phyloP scores from a whole-genome alignment of 208 protist species.

The Leishmania amazonensis region DNA sequence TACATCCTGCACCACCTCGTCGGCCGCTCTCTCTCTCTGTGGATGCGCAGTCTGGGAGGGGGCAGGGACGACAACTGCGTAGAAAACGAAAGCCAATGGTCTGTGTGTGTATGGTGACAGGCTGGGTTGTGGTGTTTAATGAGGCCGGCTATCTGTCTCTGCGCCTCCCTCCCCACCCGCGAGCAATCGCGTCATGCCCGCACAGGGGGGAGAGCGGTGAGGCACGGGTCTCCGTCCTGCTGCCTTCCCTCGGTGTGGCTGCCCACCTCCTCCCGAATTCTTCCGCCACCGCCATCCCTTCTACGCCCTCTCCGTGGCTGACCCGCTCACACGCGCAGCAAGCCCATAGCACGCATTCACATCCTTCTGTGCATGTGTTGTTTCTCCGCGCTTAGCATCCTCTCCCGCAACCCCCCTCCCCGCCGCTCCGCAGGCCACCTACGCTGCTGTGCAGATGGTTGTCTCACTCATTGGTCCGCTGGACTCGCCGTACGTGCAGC shows the following conservation, averaged over 20 bases:
- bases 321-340: not conserved
- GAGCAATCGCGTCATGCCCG: not conserved
- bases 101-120: not conserved
- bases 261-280: not conserved
- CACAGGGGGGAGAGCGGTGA: not conserved
- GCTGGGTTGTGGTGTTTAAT: not conserved
- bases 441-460: slow-evolving; percentile 23
- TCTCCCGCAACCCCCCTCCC: not conserved
- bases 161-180: not conserved
- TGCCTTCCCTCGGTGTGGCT: not conserved
- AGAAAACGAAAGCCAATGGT: not conserved
- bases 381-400: not conserved
- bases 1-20: not conserved
- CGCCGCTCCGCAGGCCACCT: not conserved
- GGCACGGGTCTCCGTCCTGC: not conserved
- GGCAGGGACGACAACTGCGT: not conserved
- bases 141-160: not conserved
- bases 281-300: not conserved
- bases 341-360: not conserved
- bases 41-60: not conserved
- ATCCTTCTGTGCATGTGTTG: not conserved
- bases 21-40: not conserved
- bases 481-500: slow-evolving; percentile 53
- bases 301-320: not conserved
- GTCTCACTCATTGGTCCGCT: slow-evolving; percentile 64